Percentiles rank a stretch among this genome's conserved stretches.
These are phyloP conservation scores for Pouteria glomerata DNA, from an alignment of 148 eudicot species.

Conservation along the genomic window DNA sequence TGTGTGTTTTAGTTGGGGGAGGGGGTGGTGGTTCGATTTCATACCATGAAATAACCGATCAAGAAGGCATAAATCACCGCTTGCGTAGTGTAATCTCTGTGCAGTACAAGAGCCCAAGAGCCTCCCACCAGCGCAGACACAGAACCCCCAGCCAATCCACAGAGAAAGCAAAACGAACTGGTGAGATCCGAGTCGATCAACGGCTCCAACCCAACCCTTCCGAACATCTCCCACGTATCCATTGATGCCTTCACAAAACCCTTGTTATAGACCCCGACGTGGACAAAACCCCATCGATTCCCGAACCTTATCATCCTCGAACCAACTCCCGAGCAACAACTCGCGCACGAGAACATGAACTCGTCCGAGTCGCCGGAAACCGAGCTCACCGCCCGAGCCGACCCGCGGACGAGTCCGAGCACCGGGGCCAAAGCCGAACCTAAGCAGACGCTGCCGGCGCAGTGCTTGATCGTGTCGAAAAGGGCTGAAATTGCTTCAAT, in stretches of 20 bases:
- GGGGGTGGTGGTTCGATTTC: background rate
- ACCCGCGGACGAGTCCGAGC: conserved; percentile 33
- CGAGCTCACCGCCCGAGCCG: conserved; percentile 32
- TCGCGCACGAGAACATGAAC: conserved; percentile 64
- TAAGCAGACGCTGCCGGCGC: conserved; percentile 36
- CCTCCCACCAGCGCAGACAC: conserved; percentile 42
- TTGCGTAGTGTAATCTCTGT: conserved; percentile 37
- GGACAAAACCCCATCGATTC: conserved; percentile 70
- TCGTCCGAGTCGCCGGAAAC: conserved; percentile 62
- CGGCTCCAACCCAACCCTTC: conserved; percentile 32
- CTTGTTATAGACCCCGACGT: conserved; percentile 52
- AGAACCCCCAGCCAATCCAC: conserved; percentile 50
- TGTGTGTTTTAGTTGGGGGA: no score
- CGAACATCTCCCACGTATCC: conserved; percentile 63
- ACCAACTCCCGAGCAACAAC: conserved; percentile 43
- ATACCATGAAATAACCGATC: conserved; percentile 51
- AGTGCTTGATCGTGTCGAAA: conserved; percentile 14
- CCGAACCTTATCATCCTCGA: conserved; percentile 40
- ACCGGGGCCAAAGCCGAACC: conserved; percentile 51
- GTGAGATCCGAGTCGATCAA: conserved; percentile 54
- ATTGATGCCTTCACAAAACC: conserved; percentile 51
- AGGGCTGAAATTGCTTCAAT: no score
- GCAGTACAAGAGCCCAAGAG: conserved; percentile 44
- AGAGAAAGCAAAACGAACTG: conserved; percentile 58
- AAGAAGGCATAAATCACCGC: conserved; percentile 46